These are phyloP conservation scores for Oldenlandia corymbosa DNA, from an alignment of 257 asterid species.

Conservation along the genomic window DNA sequence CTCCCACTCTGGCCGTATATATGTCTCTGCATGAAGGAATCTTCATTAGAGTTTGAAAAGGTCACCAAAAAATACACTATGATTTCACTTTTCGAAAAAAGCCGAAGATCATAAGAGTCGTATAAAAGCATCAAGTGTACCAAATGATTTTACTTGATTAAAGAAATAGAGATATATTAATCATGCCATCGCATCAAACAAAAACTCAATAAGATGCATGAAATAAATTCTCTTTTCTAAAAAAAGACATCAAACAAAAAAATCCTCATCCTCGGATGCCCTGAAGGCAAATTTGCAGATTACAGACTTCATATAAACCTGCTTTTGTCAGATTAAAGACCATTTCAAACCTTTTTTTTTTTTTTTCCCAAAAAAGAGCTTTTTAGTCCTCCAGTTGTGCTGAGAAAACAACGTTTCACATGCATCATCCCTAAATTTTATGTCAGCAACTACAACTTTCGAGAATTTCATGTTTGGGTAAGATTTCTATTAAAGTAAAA, in stretches of 20 bases:
- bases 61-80: background rate
- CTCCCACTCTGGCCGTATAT: slow-evolving; percentile 64
- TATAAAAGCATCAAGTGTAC: background rate
- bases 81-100: background rate
- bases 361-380: background rate
- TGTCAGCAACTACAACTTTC: too few species aligned
- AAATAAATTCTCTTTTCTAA: too few species aligned
- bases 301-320: background rate
- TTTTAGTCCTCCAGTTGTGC: background rate
- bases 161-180: background rate
- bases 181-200: background rate
- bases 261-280: too few species aligned
- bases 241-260: too few species aligned
- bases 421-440: background rate
- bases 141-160: background rate
- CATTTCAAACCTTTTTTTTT: background rate
- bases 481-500: background rate
- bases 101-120: background rate
- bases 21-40: slow-evolving; percentile 54
- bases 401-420: background rate
- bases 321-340: background rate
- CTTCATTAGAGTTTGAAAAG: slow-evolving; percentile 1
- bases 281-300: background rate
- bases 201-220: background rate
- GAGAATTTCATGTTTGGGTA: background rate